phyloP scores from a whole-genome alignment of 2,329 filamentous ascomycete species.

The Orbilia blumenaviensis region DNA sequence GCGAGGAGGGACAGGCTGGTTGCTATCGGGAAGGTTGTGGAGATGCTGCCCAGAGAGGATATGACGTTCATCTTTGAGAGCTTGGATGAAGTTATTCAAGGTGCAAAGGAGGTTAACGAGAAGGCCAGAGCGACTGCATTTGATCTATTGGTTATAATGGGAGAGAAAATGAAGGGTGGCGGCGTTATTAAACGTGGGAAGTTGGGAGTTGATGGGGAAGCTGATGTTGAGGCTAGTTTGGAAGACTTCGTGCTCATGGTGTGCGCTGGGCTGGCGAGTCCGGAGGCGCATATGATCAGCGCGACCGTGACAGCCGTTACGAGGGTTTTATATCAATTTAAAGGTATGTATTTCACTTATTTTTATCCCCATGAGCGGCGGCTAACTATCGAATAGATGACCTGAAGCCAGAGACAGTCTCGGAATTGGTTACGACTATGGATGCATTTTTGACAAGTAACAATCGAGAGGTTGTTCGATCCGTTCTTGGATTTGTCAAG shows the following conservation, averaged over 20 bases:
- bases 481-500: conserved; percentile 94
- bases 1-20: conserved; percentile 85
- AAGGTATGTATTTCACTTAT: conserved; percentile 27
- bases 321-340: conserved; percentile 92
- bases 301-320: conserved; percentile 95
- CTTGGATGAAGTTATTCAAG: conserved; percentile 92
- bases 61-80: conserved; percentile 93
- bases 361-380: neutral
- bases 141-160: conserved; percentile 87
- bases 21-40: conserved; percentile 81
- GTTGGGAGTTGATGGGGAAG: conserved; percentile 79
- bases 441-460: conserved; percentile 95
- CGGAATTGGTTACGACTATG: conserved; percentile 90
- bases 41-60: conserved; percentile 77
- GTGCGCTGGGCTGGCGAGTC: conserved; percentile 89
- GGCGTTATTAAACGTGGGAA: conserved; percentile 83
- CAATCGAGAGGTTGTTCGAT: conserved; percentile 95
- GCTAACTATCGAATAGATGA: conserved; percentile 63
- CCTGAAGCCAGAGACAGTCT: conserved; percentile 74
- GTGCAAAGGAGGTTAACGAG: conserved; percentile 97
- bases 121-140: conserved; percentile 89
- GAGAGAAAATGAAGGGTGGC: conserved; percentile 79
- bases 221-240: conserved; percentile 78
- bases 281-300: conserved; percentile 95
- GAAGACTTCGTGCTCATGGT: conserved; percentile 99